Percentiles rank a stretch among this genome's conserved stretches.
Evolutionary conservation across 768 basidiomycete genomes (phyloP).

Genomic region (Serendipita vermifera): DNA sequence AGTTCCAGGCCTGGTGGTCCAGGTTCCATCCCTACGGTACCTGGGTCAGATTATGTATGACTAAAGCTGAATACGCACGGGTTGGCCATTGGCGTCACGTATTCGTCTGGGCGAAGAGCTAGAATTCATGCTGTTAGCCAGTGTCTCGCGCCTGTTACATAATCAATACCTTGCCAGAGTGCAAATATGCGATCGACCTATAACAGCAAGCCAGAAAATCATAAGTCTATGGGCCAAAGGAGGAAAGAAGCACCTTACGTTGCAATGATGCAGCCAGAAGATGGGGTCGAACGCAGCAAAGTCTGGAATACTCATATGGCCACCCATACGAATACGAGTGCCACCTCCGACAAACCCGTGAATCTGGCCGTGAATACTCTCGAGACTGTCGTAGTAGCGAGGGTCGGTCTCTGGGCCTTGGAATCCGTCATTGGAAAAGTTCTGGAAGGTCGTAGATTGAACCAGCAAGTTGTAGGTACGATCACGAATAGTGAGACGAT

Average conservation of each 20-base stretch:
- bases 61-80: constrained; percentile 10
- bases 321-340: constrained; percentile 29
- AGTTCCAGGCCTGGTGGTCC: constrained; percentile 19
- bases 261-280: constrained; percentile 39
- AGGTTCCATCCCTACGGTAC: constrained; percentile 24
- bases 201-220: not conserved
- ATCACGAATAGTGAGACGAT: constrained; percentile 10
- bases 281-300: constrained; percentile 36
- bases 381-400: constrained; percentile 20
- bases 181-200: constrained; percentile 40
- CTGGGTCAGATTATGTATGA: constrained; percentile 14
- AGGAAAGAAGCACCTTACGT: not conserved
- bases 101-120: too few relatives aligned
- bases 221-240: too few relatives aligned
- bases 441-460: not conserved
- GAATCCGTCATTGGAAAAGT: constrained; percentile 8
- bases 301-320: constrained; percentile 29
- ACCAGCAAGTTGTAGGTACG: constrained; percentile 7
- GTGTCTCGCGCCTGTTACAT: too few relatives aligned
- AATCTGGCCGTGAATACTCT: constrained; percentile 37
- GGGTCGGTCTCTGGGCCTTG: not conserved
- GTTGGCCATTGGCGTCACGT: constrained; percentile 24
- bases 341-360: constrained; percentile 29
- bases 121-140: too few relatives aligned
- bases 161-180: constrained; percentile 28